Percentiles rank a stretch among this genome's conserved stretches.
These are phyloP conservation scores for Acacia acuminata DNA, from an alignment of 306 rosid species.

Conservation along the genomic window DNA sequence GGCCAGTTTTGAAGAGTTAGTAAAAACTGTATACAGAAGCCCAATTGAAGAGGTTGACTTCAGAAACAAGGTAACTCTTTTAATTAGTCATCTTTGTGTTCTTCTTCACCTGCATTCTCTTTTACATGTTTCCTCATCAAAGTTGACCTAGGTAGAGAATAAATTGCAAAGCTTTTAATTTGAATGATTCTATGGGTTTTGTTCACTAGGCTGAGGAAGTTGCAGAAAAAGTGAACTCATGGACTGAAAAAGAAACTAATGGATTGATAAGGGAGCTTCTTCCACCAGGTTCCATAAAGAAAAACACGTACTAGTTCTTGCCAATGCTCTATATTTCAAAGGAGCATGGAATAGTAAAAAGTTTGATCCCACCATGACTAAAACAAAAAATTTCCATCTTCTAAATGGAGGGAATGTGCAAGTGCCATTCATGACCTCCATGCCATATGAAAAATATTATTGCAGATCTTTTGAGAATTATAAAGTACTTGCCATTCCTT, in stretches of 20 bases:
- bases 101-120: not conserved
- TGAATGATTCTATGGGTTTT: not conserved
- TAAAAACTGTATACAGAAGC: not conserved
- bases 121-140: not conserved
- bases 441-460: not conserved
- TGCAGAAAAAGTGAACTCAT: constrained; percentile 23
- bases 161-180: not conserved
- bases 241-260: constrained; percentile 25
- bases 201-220: not conserved
- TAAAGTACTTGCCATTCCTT: constrained; percentile 17
- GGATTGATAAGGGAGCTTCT: constrained; percentile 10
- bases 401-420: constrained; percentile 3
- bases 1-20: not conserved
- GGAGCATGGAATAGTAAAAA: constrained; percentile 21
- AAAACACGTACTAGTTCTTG: constrained; percentile 12
- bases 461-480: not conserved
- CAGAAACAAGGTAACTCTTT: not conserved
- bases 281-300: not conserved
- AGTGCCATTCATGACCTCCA: constrained; percentile 31
- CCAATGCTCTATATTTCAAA: constrained; percentile 36
- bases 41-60: constrained; percentile 20
- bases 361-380: not conserved
- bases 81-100: not conserved
- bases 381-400: constrained; percentile 11
- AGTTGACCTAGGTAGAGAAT: not conserved